These are phyloP conservation scores for Colletotrichum higginsianum DNA, from an alignment of 2,329 filamentous ascomycete species.

Conservation along the genomic window DNA sequence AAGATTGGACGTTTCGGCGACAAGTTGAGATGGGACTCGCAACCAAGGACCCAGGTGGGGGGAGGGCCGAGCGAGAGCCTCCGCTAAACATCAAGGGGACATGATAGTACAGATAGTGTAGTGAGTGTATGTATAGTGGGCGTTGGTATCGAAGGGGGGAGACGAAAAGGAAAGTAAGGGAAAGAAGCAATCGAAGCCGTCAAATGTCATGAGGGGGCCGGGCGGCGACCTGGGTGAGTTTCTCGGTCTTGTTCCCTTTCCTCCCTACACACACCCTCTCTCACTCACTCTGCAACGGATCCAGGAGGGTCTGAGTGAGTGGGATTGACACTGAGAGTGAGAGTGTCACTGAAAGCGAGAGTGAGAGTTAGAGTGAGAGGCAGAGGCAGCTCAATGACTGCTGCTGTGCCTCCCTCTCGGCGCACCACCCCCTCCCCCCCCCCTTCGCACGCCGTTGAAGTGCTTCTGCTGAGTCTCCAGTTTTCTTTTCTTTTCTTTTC, in stretches of 20 bases:
- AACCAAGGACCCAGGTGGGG: not conserved
- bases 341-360: no score
- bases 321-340: no score
- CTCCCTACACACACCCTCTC: not conserved
- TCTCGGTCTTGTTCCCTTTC: constrained; percentile 1
- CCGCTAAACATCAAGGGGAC: constrained; percentile 17
- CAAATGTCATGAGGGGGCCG: not conserved
- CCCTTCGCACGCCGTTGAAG: not conserved
- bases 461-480: no score
- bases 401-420: not conserved
- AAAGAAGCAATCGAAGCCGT: constrained; percentile 4
- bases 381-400: not conserved
- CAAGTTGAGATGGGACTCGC: constrained; percentile 16
- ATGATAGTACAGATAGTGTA: no score
- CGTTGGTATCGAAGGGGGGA: not conserved
- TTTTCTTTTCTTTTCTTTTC: no score
- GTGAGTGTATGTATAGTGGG: no score
- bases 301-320: not conserved
- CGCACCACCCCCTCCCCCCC: not conserved
- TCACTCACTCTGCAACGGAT: not conserved
- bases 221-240: not conserved
- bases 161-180: not conserved
- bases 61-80: not conserved
- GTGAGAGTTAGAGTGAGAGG: no score
- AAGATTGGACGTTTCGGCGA: constrained; percentile 34